Evolutionary conservation across 2,329 filamentous ascomycete species (phyloP).

Genomic region (Nectriaceae sp.): DNA sequence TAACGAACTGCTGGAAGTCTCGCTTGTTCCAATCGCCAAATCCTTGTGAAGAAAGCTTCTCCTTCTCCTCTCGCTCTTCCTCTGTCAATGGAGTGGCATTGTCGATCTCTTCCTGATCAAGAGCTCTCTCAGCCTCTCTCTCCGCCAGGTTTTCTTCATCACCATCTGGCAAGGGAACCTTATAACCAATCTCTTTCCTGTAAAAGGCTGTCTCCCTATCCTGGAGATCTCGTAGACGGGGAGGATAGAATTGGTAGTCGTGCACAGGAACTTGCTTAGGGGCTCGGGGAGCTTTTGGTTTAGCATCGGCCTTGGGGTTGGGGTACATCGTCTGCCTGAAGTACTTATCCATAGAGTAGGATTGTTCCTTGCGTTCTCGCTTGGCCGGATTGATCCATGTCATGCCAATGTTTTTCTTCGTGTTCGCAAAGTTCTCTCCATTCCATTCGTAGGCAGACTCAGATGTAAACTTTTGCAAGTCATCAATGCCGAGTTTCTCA

Average conservation of each 20-base stretch:
- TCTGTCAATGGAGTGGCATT: conserved; percentile 86
- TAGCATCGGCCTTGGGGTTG: conserved; percentile 81
- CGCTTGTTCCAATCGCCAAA: conserved; percentile 95
- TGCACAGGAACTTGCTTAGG: conserved; percentile 91
- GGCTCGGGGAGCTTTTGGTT: conserved; percentile 92
- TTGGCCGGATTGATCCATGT: conserved; percentile 99
- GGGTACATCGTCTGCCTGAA: conserved; percentile 86
- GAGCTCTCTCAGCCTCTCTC: conserved; percentile 81
- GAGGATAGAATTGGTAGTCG: conserved; percentile 96
- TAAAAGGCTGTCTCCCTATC: conserved; percentile 96
- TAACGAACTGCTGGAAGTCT: conserved; percentile 98
- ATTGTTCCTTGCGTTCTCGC: conserved; percentile 96
- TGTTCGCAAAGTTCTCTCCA: conserved; percentile 88
- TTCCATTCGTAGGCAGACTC: conserved; percentile 99
- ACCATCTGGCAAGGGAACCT: conserved; percentile 85
- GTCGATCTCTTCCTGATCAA: conserved; percentile 92
- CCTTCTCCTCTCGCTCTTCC: conserved; percentile 86
- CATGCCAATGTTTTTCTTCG: conserved; percentile 89
- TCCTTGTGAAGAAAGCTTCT: conserved; percentile 76
- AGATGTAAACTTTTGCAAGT: conserved; percentile 95
- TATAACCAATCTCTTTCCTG: conserved; percentile 94
- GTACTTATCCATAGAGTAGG: conserved; percentile 98
- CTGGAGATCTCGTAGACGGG: conserved; percentile 81
- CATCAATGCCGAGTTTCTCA: conserved; percentile 94
- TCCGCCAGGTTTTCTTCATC: conserved; percentile 84